A percentile compares a stretch with the other conserved stretches of the same genome.
These are phyloP conservation scores for Magnolia sinica DNA, from an alignment of 164 flowering plant species.

Conservation along the genomic window DNA sequence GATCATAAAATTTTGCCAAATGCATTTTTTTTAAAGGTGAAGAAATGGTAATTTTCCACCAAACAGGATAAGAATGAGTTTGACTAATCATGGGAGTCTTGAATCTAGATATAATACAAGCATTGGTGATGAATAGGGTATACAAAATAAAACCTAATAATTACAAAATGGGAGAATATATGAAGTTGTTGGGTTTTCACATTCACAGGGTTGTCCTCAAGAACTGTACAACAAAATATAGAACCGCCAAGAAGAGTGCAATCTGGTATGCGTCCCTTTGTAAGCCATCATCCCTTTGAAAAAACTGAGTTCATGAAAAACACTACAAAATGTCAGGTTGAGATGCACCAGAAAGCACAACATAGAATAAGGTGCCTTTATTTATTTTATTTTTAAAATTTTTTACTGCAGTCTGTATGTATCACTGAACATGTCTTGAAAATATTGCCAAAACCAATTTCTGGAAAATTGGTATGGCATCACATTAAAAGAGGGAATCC, in stretches of 20 bases:
- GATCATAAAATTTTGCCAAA: too few relatives aligned
- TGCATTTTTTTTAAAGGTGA: too few relatives aligned
- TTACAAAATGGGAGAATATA: constrained; percentile 2
- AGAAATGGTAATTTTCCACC: too few relatives aligned
- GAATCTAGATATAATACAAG: not conserved
- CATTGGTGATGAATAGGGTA: not conserved
- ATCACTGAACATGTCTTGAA: not conserved
- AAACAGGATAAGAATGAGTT: too few relatives aligned
- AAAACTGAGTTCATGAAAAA: constrained; percentile 53
- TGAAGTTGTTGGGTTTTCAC: not conserved
- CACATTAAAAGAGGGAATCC: too few relatives aligned
- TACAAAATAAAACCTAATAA: not conserved
- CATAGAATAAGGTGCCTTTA: not conserved
- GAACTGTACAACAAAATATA: constrained; percentile 86
- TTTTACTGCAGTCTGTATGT: not conserved
- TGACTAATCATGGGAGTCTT: not conserved
- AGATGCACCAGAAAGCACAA: not conserved
- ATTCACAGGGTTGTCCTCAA: constrained; percentile 68
- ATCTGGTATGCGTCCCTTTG: constrained; percentile 84
- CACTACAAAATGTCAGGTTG: not conserved
- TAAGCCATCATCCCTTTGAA: constrained; percentile 72
- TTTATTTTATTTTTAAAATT: not conserved
- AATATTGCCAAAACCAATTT: not conserved
- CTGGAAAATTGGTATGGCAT: too few relatives aligned
- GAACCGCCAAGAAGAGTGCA: constrained; percentile 65